Conservation (phyloP, 441 rosid species). For the Croton setiger region DNA sequence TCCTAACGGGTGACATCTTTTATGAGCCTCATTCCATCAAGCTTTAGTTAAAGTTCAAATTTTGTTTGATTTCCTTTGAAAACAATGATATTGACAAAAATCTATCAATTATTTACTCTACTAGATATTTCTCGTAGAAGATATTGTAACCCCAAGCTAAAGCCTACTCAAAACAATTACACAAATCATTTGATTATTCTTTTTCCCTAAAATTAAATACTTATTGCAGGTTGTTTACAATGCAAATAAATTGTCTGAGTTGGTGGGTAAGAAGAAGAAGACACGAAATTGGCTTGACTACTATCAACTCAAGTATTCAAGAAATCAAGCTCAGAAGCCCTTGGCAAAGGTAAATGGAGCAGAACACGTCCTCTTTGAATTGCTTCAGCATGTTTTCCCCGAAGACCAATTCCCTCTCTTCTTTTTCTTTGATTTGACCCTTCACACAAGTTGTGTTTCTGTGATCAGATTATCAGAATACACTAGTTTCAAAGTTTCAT, state of each 20-base stretch:
- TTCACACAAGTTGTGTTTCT: constrained; percentile 4
- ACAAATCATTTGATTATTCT: background rate
- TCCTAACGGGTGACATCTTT: background rate
- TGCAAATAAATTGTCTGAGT: constrained; percentile 66
- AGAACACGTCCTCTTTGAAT: background rate
- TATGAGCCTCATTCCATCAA: background rate
- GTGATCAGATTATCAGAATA: background rate
- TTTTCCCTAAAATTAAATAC: constrained; percentile 7
- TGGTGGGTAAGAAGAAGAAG: constrained; percentile 62
- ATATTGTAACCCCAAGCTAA: background rate
- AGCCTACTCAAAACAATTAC: background rate
- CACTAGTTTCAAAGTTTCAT: constrained; percentile 8
- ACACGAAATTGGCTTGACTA: constrained; percentile 83
- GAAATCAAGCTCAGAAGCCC: constrained; percentile 51
- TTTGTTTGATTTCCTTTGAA: background rate
- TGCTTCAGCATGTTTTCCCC: background rate
- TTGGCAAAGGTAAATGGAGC: constrained; percentile 47
- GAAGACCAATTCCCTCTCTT: background rate
- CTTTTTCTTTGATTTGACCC: background rate
- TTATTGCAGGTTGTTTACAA: constrained; percentile 70
- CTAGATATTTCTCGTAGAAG: background rate
- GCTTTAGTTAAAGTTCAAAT: background rate
- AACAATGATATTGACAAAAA: background rate
- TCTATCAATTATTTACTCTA: background rate
- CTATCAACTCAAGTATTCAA: constrained; percentile 61